These are phyloP conservation scores for Cornus suecica DNA, from an alignment of 148 eudicot genomes.

Conservation along the genomic window DNA sequence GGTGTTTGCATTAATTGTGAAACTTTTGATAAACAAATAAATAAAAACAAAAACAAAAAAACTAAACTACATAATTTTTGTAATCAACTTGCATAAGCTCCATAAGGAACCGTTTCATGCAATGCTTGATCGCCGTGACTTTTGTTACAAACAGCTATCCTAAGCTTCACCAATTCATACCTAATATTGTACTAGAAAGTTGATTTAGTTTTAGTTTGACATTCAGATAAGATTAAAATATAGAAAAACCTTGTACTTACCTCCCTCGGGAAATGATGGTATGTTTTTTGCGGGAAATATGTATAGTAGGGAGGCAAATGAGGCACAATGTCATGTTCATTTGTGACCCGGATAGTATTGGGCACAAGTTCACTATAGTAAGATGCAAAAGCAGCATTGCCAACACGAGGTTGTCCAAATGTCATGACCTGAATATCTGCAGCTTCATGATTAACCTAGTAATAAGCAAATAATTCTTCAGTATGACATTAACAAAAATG, in stretches of 20 bases:
- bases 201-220: background rate
- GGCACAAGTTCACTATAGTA: slow-evolving; percentile 61
- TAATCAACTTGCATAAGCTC: background rate
- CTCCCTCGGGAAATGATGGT: slow-evolving; percentile 95
- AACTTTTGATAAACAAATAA: background rate
- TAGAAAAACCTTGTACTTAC: slow-evolving; percentile 32
- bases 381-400: slow-evolving; percentile 82
- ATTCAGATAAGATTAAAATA: background rate
- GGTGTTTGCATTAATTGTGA: background rate
- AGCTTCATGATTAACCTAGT: slow-evolving; percentile 55
- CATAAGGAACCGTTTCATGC: background rate
- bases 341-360: slow-evolving; percentile 71
- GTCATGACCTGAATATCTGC: slow-evolving; percentile 71
- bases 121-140: background rate
- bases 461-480: slow-evolving; percentile 17
- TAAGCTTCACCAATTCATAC: background rate
- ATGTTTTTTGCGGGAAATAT: slow-evolving; percentile 70
- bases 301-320: slow-evolving; percentile 91
- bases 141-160: too few relatives aligned
- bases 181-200: background rate
- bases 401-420: slow-evolving; percentile 95
- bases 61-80: background rate
- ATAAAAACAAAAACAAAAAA: too few relatives aligned
- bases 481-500: background rate
- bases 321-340: slow-evolving; percentile 89